Conservation (phyloP, 2,329 filamentous ascomycete species). For the Hypoxylon sp. region DNA sequence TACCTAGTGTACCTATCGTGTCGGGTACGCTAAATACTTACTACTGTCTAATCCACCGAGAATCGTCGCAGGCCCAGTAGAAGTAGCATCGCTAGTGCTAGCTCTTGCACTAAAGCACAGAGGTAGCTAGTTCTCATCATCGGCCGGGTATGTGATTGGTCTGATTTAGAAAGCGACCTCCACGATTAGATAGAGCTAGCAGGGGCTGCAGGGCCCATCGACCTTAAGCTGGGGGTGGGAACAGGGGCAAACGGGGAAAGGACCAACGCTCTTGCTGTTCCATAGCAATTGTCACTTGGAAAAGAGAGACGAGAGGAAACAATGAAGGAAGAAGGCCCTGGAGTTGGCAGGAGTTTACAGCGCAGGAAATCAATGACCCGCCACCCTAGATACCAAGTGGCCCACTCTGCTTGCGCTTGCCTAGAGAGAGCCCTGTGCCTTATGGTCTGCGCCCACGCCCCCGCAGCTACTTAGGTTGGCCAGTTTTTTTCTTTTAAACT, state of each 20-base stretch:
- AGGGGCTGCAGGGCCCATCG: slow-evolving; percentile 23
- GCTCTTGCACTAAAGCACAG: slow-evolving; percentile 34
- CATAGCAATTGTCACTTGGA: not conserved
- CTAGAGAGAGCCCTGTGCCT: slow-evolving; percentile 7
- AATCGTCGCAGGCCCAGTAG: slow-evolving; percentile 24
- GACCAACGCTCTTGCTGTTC: slow-evolving; percentile 26
- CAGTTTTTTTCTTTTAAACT: slow-evolving; percentile 51
- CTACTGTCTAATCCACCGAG: slow-evolving; percentile 18
- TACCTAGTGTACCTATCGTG: no score
- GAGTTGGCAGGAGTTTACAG: no score
- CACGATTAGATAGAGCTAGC: slow-evolving; percentile 38
- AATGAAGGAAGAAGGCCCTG: slow-evolving; percentile 35
- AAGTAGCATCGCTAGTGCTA: slow-evolving; percentile 38
- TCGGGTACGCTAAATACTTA: no score
- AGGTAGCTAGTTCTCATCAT: slow-evolving; percentile 22
- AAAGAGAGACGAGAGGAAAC: slow-evolving; percentile 2
- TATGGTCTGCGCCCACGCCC: slow-evolving; percentile 36
- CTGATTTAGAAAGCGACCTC: slow-evolving; percentile 24
- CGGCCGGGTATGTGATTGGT: slow-evolving; percentile 33
- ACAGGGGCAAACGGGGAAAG: slow-evolving; percentile 26
- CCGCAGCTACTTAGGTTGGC: slow-evolving; percentile 28
- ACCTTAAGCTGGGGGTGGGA: slow-evolving; percentile 19
- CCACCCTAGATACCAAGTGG: slow-evolving; percentile 21
- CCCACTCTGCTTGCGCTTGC: slow-evolving; percentile 5
- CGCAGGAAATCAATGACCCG: no score